A percentile compares a stretch with the other conserved stretches of the same genome.
These are phyloP conservation scores for Physcomitrium patens DNA, from an alignment of 225 moss, liverwort and hornwort species.

Conservation along the genomic window DNA sequence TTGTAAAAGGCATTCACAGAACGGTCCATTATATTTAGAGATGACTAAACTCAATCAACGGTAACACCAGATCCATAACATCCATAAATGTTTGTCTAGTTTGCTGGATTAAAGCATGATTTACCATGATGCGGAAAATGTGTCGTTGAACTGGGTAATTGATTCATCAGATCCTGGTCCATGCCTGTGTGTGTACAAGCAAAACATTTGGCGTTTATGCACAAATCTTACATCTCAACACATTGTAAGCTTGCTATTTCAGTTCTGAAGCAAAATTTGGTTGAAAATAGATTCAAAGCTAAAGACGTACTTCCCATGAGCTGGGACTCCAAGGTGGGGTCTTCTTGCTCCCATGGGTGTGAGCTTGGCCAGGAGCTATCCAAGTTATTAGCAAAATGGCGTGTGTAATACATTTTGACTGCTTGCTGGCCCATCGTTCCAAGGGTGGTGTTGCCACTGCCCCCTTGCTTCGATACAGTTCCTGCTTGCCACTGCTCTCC, in stretches of 20 bases:
- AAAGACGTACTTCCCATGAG: slow-evolving; percentile 57
- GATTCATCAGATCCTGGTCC: slow-evolving; percentile 40
- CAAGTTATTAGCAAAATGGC: slow-evolving; percentile 46
- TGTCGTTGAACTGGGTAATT: slow-evolving; percentile 29
- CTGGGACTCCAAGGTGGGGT: slow-evolving; percentile 59
- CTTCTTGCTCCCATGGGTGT: slow-evolving; percentile 71
- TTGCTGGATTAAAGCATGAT: background rate
- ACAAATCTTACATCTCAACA: background rate
- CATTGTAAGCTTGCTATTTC: too few relatives aligned
- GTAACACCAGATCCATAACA: too few relatives aligned
- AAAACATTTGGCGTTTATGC: background rate
- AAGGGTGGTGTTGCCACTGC: slow-evolving; percentile 16
- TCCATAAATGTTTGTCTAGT: background rate
- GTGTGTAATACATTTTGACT: slow-evolving; percentile 52
- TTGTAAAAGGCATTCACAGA: too few relatives aligned
- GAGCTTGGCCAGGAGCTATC: slow-evolving; percentile 53
- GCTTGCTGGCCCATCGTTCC: slow-evolving; percentile 53
- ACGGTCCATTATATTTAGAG: too few relatives aligned
- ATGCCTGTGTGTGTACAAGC: slow-evolving; percentile 30
- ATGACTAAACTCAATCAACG: too few relatives aligned
- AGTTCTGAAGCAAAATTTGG: background rate
- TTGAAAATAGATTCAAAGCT: slow-evolving; percentile 1
- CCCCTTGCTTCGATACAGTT: slow-evolving; percentile 6
- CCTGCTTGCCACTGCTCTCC: slow-evolving; percentile 37
- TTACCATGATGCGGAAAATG: slow-evolving; percentile 49